Evolutionary conservation across 2,329 filamentous ascomycete genomes (phyloP), one percentile per base, ranked within the genome.

Genomic region (Penicillium psychrosexuale): DNA sequence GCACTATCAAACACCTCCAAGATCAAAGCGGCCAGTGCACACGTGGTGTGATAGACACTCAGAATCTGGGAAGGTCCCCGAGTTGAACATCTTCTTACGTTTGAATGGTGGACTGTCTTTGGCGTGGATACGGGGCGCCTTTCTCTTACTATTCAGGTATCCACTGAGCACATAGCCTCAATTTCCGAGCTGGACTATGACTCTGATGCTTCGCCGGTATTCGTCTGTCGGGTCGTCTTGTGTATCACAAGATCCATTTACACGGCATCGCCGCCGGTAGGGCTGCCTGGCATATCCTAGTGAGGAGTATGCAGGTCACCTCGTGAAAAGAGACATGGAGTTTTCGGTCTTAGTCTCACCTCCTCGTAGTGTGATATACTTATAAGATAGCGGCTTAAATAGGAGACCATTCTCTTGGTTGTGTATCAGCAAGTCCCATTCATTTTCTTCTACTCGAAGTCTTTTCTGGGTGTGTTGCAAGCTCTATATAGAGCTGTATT

Each of bases 251-350:
- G 30, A 22, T 12, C 38, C 7, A 31, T 15, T 44, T 9, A 12
- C 8, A 31, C 24, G 17, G 33, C 27, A 22, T 24, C 17, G 15
- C 46, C 38, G 31, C 19, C 19, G 19, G 38, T 24, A 31, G 15
- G 22, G 45, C 38, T 53, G 33, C 8, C 46, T 2, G 46, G 51
- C 46, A 50, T 54, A 54, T 54, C 46, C 51, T 45, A 24, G 46
- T 22, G 15, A 39, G 33, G 39, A 39, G 13, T 44, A 36, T 43
- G 46, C 31, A 54, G 38, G 51, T n/a, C 38, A 50, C n/a, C 46
- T 39, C 33, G 39, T 54, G 27, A 33, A 39, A 44, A 37, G 51
- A 22, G 19, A 49, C 46, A 44, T 42, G 39, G 19, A 30, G 12
- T 15, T 50, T 15, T 31, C 28, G 27, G 6, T 31, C 24, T 27